These are phyloP conservation scores for Erysiphe pulchra DNA, from an alignment of 2,329 filamentous ascomycete genomes.

Conservation along the genomic window DNA sequence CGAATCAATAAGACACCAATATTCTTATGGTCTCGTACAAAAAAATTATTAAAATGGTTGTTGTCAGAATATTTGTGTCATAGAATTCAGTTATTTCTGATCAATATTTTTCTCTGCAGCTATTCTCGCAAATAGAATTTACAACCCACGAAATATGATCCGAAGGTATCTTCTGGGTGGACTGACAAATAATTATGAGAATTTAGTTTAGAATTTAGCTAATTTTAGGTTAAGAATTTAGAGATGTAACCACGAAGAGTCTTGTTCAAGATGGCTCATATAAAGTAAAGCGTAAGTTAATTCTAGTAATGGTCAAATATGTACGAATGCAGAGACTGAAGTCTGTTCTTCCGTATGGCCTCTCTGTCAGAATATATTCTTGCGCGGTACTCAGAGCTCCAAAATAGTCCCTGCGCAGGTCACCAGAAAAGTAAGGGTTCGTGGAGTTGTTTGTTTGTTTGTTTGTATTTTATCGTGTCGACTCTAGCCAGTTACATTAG, in stretches of 20 bases:
- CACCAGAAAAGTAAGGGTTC: background rate
- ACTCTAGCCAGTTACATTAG: no score
- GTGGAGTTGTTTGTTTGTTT: background rate
- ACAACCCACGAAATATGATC: background rate
- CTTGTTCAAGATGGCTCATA: background rate
- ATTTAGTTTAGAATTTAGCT: background rate
- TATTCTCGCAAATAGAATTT: background rate
- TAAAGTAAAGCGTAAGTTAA: background rate
- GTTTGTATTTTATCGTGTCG: no score
- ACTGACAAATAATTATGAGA: background rate
- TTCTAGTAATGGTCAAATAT: background rate
- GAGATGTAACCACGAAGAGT: background rate
- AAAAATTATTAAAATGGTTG: background rate
- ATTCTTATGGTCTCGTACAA: background rate
- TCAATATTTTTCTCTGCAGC: background rate
- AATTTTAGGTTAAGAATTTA: background rate
- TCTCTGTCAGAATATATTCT: background rate
- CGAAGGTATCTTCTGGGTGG: background rate
- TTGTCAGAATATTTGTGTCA: background rate
- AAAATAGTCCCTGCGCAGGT: background rate
- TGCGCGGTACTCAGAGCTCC: background rate
- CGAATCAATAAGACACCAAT: background rate
- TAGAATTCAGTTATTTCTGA: background rate
- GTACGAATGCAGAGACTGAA: background rate
- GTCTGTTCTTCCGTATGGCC: background rate